Percentiles rank a stretch among this genome's conserved stretches.
Evolutionary conservation across 1,284 basidiomycete species (phyloP).

Genomic region (Afroboletus lepidellus): DNA sequence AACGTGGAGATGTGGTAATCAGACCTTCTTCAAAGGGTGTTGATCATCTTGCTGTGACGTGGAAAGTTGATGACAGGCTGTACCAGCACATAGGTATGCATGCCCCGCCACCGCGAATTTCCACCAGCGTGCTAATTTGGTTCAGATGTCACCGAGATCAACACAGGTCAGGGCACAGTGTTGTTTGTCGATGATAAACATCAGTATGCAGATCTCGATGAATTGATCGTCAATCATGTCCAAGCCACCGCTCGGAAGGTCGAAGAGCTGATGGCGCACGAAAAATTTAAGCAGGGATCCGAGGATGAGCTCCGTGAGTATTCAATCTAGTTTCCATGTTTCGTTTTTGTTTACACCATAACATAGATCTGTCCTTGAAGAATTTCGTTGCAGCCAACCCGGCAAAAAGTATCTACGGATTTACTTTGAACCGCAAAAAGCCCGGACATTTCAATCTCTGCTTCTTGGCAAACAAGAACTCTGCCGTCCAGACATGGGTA

Average conservation of each 20-base stretch:
- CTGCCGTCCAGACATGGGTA: slow-evolving; percentile 92
- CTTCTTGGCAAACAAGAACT: slow-evolving; percentile 91
- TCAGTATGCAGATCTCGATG: slow-evolving; percentile 93
- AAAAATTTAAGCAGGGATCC: slow-evolving; percentile 90
- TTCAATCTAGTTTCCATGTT: background rate
- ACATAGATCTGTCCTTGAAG: slow-evolving; percentile 80
- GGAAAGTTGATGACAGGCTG: slow-evolving; percentile 97
- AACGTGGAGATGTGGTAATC: slow-evolving; percentile 93
- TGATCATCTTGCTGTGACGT: slow-evolving; percentile 95
- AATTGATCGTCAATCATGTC: slow-evolving; percentile 96
- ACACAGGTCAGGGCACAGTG: slow-evolving; percentile 69
- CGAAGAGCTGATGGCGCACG: slow-evolving; percentile 93
- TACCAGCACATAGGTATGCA: slow-evolving; percentile 94
- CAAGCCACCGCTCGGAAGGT: slow-evolving; percentile 93
- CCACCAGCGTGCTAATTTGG: slow-evolving; percentile 6
- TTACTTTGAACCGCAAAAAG: slow-evolving; percentile 85
- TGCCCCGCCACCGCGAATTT: background rate
- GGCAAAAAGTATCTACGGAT: slow-evolving; percentile 93
- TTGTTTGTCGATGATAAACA: slow-evolving; percentile 83
- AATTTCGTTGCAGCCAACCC: slow-evolving; percentile 93
- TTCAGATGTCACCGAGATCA: slow-evolving; percentile 88
- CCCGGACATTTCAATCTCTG: slow-evolving; percentile 94
- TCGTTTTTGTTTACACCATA: background rate
- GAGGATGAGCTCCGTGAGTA: slow-evolving; percentile 88
- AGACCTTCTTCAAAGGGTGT: slow-evolving; percentile 93